These are phyloP conservation scores for Suillus decipiens DNA, from an alignment of 768 basidiomycete genomes.

Conservation along the genomic window DNA sequence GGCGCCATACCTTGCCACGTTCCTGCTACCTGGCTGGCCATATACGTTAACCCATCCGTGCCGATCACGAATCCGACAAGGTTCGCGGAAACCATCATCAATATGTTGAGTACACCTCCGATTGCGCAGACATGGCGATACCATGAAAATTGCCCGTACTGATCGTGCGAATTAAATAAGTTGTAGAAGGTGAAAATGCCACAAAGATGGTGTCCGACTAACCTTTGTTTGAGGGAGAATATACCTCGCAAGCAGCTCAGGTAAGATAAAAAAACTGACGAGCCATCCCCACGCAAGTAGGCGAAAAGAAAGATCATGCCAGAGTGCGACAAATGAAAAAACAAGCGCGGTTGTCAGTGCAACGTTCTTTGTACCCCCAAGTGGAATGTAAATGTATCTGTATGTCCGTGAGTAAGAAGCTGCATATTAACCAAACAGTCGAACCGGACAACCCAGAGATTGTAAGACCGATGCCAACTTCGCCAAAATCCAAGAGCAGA, in stretches of 20 bases:
- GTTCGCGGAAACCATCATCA: slow-evolving; percentile 92
- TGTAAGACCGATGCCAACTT: slow-evolving; percentile 96
- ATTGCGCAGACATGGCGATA: slow-evolving; percentile 83
- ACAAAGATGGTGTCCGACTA: slow-evolving; percentile 8
- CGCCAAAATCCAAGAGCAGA: slow-evolving; percentile 93
- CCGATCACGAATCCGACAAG: slow-evolving; percentile 95
- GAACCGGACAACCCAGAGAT: slow-evolving; percentile 91
- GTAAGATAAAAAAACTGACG: slow-evolving; percentile 84
- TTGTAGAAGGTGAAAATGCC: neutral
- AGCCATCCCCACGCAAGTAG: slow-evolving; percentile 98
- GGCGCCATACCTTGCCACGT: slow-evolving; percentile 58
- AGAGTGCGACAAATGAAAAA: slow-evolving; percentile 96
- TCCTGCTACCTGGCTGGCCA: slow-evolving; percentile 61
- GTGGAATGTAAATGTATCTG: slow-evolving; percentile 93
- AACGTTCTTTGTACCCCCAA: slow-evolving; percentile 68
- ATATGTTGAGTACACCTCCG: slow-evolving; percentile 81
- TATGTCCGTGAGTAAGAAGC: slow-evolving; percentile 9
- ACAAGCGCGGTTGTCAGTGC: slow-evolving; percentile 72
- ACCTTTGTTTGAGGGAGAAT: slow-evolving; percentile 70
- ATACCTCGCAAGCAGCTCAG: slow-evolving; percentile 69
- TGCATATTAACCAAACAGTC: slow-evolving; percentile 12
- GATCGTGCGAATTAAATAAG: slow-evolving; percentile 11
- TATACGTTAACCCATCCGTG: slow-evolving; percentile 71
- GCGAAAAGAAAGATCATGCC: slow-evolving; percentile 91
- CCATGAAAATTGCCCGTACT: slow-evolving; percentile 76